Evolutionary conservation across 1,139 yeast genomes (phyloP).

Genomic region (Hemisphaericaspora lyxosophila): DNA sequence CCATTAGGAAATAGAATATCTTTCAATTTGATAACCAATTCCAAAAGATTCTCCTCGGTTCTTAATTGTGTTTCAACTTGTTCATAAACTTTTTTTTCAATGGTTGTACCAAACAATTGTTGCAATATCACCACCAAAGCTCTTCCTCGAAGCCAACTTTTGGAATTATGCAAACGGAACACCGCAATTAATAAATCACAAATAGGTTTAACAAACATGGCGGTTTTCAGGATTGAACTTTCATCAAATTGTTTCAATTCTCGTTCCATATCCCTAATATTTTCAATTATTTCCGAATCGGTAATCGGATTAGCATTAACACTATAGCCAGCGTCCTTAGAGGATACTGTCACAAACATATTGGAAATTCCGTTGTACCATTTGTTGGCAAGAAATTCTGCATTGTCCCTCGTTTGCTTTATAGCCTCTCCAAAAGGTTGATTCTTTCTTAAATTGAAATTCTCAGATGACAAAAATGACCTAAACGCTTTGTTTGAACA

Average conservation of each 20-base stretch:
- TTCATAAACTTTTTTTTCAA: constrained; percentile 66
- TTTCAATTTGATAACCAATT: constrained; percentile 42
- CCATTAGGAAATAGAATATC: constrained; percentile 69
- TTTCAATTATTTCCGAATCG: constrained; percentile 23
- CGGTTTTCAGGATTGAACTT: constrained; percentile 17
- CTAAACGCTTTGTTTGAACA: constrained; percentile 75
- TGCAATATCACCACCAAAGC: constrained; percentile 81
- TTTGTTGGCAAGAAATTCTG: constrained; percentile 43
- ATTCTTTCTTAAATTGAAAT: constrained; percentile 45
- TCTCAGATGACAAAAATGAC: constrained; percentile 73
- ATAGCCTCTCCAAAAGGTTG: constrained; percentile 26
- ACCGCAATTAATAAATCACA: constrained; percentile 72
- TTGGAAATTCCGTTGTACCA: constrained; percentile 45
- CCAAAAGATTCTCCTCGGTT: constrained; percentile 51
- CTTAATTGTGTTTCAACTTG: constrained; percentile 31
- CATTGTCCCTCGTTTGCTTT: constrained; percentile 15
- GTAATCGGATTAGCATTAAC: background rate
- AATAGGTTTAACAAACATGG: constrained; percentile 70
- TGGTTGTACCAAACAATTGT: constrained; percentile 84
- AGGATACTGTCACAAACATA: constrained; percentile 7
- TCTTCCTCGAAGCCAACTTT: constrained; percentile 80
- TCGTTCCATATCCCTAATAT: constrained; percentile 41
- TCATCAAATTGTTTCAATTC: constrained; percentile 44
- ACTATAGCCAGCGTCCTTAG: background rate
- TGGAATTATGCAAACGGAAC: constrained; percentile 66